Evolutionary conservation across 2,329 filamentous ascomycete species (phyloP), one percentile per base, ranked within the genome.

Genomic region (Epichloe baconii): DNA sequence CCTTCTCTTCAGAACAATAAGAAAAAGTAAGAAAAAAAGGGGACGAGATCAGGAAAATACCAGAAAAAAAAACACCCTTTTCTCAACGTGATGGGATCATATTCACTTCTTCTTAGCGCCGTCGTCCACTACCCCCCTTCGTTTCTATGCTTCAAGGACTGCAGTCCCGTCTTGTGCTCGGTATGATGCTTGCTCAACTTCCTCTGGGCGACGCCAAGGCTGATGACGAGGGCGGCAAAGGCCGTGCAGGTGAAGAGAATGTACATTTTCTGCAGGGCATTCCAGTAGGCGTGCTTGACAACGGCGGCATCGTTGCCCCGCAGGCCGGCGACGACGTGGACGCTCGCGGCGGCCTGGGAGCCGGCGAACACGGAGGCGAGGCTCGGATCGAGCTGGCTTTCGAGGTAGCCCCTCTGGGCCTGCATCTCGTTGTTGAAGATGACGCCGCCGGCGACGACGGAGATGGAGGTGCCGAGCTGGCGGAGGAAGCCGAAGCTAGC

Each of bases 351-450:
- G 37, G 83, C 79, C 52, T 75, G 72, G 56, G 70, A 68, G n/a
- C 82, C 81, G 3, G 77, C 74, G 5, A 87, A 72, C 23, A 70
- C 59, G 4, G 63, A 57, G 0, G 79, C 79, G 1, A 74, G 66
- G 3, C 75, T 61, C 0, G 66, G 66, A 0, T 76, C 76, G 0
- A 86, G 71, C 4, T 74, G 65, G 34, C 66, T 58, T 21, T 68
- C 64, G 34, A 86, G 72, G 8, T 61, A 60, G 4, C 67, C 60
- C 31, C 74, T 70, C 57, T 80, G 76, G 45, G 70, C 71, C 56
- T 79, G 68, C 80, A 88, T 86, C 53, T 76, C 70, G 62, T 90
- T 89, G 66, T 88, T 82, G 68, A 90, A 89, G 38, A 90, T 76
- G 44, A 88, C 84, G n/a, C 84, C 81, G 23, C 86, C 86, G 40